Percentiles rank a stretch among this genome's conserved stretches.
Evolutionary conservation across 192 early-diverging fungal species (phyloP).

Genomic region (Thamnidium elegans): DNA sequence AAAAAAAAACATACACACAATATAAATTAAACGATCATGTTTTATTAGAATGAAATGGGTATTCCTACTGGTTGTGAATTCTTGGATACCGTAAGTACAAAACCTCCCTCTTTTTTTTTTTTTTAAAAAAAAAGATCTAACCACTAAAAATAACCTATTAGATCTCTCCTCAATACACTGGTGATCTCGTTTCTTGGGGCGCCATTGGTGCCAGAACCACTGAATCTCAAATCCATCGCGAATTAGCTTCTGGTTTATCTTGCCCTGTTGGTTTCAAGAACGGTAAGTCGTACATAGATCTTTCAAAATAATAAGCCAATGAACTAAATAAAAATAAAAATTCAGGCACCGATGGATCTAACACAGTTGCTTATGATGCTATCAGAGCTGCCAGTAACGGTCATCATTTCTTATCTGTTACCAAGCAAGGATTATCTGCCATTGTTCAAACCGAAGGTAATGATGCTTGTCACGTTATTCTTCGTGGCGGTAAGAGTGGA

Average conservation of each 20-base stretch:
- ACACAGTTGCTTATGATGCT: constrained; percentile 87
- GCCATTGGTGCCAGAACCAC: constrained; percentile 84
- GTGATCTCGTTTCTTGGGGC: constrained; percentile 74
- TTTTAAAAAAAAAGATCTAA: background rate
- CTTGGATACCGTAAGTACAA: constrained; percentile 55
- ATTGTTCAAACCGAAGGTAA: constrained; percentile 90
- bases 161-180: constrained; percentile 80
- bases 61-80: constrained; percentile 76
- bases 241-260: constrained; percentile 78
- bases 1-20: background rate
- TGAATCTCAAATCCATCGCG: constrained; percentile 81
- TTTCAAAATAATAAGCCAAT: background rate
- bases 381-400: constrained; percentile 78
- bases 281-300: constrained; percentile 24
- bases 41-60: constrained; percentile 36
- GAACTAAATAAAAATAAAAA: too few relatives aligned
- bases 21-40: constrained; percentile 40
- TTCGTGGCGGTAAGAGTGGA: constrained; percentile 81
- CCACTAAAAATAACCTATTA: background rate
- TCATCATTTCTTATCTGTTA: constrained; percentile 81
- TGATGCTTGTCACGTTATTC: constrained; percentile 88
- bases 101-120: background rate
- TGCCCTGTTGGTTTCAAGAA: constrained; percentile 83
- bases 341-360: constrained; percentile 62
- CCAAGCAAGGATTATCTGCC: constrained; percentile 79